Evolutionary conservation across 2,329 filamentous ascomycete genomes (phyloP).

Genomic region (Nannizzia gypsea): DNA sequence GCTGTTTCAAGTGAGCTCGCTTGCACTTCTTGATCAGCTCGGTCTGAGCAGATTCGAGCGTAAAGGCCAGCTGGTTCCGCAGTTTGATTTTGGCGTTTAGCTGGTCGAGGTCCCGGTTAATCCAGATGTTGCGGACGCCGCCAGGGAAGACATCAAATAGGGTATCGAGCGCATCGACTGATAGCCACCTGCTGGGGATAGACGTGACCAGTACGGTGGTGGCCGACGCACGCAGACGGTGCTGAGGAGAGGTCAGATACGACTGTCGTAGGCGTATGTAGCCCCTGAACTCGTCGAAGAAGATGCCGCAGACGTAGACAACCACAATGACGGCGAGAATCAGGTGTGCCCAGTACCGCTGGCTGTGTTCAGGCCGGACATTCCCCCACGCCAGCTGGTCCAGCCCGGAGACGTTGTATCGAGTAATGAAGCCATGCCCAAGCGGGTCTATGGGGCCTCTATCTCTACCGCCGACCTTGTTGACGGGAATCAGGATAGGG

Average conservation of each 20-base stretch:
- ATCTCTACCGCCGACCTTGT: slow-evolving; percentile 59
- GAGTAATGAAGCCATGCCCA: slow-evolving; percentile 22
- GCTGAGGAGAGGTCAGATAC: slow-evolving; percentile 86
- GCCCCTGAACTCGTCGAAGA: slow-evolving; percentile 72
- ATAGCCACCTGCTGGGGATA: slow-evolving; percentile 85
- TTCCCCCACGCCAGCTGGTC: slow-evolving; percentile 85
- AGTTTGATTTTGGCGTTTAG: slow-evolving; percentile 73
- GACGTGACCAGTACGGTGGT: slow-evolving; percentile 89
- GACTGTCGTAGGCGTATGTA: slow-evolving; percentile 92
- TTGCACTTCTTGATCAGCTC: slow-evolving; percentile 70
- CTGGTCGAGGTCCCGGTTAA: slow-evolving; percentile 78
- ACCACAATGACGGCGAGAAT: slow-evolving; percentile 67
- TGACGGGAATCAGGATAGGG: slow-evolving; percentile 77
- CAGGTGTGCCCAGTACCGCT: slow-evolving; percentile 73
- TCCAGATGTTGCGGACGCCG: slow-evolving; percentile 89
- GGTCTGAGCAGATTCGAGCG: slow-evolving; percentile 72
- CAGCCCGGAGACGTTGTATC: slow-evolving; percentile 50
- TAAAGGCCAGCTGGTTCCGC: slow-evolving; percentile 57
- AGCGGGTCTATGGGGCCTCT: slow-evolving; percentile 31
- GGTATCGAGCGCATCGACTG: slow-evolving; percentile 63
- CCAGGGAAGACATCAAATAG: slow-evolving; percentile 95
- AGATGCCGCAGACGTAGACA: slow-evolving; percentile 72
- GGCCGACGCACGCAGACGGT: slow-evolving; percentile 82
- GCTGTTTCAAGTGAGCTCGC: slow-evolving; percentile 62
- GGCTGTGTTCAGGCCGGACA: slow-evolving; percentile 51